These are phyloP conservation scores for Podaxis sp. DNA, from an alignment of 768 basidiomycete genomes.

Conservation along the genomic window DNA sequence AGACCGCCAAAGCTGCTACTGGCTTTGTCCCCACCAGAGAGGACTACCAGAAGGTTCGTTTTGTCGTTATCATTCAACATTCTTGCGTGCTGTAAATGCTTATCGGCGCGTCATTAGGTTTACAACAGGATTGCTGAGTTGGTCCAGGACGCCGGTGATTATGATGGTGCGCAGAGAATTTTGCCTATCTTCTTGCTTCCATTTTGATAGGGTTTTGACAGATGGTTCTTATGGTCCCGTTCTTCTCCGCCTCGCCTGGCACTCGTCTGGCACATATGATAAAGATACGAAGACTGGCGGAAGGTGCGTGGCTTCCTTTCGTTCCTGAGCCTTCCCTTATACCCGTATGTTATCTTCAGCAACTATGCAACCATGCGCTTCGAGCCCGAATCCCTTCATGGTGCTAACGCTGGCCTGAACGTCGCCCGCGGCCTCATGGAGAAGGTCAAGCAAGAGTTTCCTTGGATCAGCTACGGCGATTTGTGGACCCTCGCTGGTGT, in stretches of 20 bases:
- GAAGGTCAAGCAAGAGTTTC: conserved; percentile 80
- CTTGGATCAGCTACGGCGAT: conserved; percentile 96
- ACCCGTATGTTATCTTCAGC: conserved; percentile 35
- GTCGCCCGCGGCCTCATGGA: conserved; percentile 84
- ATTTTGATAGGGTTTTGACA: conserved; percentile 27
- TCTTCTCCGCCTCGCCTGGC: conserved; percentile 90
- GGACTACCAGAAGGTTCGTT: conserved; percentile 83
- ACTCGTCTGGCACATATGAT: conserved; percentile 91
- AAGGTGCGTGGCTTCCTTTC: conserved; percentile 47
- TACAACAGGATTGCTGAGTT: conserved; percentile 86
- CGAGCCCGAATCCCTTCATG: conserved; percentile 81
- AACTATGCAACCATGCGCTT: conserved; percentile 99
- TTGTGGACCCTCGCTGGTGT: conserved; percentile 97
- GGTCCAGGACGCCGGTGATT: conserved; percentile 73
- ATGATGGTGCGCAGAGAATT: conserved; percentile 67
- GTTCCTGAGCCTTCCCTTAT: conserved; percentile 2
- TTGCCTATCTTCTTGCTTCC: conserved; percentile 1
- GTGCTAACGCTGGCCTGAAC: conserved; percentile 80
- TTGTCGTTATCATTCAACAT: neutral
- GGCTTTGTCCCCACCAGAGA: conserved; percentile 76
- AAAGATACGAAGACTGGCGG: conserved; percentile 75
- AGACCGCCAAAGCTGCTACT: conserved; percentile 59
- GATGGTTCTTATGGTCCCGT: conserved; percentile 91
- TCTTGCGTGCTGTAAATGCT: neutral
- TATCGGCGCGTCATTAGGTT: conserved; percentile 46